Conservation (phyloP, 129 eudicot genomes). For the Saposhnikovia divaricata region DNA sequence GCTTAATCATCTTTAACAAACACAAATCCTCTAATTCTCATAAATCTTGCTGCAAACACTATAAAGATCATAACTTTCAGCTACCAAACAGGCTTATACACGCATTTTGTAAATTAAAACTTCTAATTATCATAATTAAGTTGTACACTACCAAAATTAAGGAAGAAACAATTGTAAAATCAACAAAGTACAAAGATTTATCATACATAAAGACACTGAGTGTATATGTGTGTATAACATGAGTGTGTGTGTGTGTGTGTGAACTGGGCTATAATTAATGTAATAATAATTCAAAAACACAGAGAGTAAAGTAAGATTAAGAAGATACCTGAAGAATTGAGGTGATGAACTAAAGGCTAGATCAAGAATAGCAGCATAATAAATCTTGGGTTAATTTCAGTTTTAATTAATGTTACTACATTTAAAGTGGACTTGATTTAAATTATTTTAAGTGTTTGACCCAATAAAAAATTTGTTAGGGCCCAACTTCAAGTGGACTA, state of each 20-base stretch:
- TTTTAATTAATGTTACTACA: too few relatives aligned
- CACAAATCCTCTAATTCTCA: background rate
- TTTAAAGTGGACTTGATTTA: too few relatives aligned
- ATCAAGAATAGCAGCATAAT: background rate
- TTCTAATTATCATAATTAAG: background rate
- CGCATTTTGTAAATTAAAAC: background rate
- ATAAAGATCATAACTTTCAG: background rate
- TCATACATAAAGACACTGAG: background rate
- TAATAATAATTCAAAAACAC: background rate
- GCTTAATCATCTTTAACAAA: conserved; percentile 12
- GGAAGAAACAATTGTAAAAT: background rate
- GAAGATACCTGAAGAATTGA: background rate
- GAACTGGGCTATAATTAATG: too few relatives aligned
- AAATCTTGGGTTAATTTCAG: background rate
- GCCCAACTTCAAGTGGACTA: too few relatives aligned
- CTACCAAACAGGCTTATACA: background rate
- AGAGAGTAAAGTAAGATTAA: background rate
- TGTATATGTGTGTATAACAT: background rate
- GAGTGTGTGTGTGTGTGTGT: background rate
- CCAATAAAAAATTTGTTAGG: too few relatives aligned
- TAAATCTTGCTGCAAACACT: conserved; percentile 9
- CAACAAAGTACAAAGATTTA: background rate
- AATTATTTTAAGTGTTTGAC: too few relatives aligned
- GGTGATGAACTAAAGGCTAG: background rate
- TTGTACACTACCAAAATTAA: background rate